Conservation (phyloP, 2,329 filamentous ascomycete species). For the Erysiphe neolycopersici region DNA sequence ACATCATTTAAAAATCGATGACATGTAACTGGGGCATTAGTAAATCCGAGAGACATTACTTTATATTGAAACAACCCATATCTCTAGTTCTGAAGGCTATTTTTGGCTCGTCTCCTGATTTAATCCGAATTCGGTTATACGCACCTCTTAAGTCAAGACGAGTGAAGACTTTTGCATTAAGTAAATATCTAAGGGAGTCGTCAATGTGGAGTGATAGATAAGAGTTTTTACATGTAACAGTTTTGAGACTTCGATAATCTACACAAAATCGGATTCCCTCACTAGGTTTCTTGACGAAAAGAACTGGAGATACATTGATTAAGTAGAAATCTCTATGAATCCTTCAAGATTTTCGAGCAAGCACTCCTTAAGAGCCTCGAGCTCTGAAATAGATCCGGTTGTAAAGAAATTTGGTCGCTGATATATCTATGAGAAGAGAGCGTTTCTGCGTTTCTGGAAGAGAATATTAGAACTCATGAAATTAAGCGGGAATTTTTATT, state of each 20-base stretch:
- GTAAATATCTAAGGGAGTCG: not conserved
- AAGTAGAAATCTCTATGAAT: conserved; percentile 1
- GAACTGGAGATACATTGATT: not conserved
- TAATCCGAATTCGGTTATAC: conserved; percentile 1
- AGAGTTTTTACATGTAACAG: not conserved
- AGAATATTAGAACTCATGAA: not conserved
- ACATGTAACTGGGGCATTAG: not conserved
- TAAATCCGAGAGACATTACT: not conserved
- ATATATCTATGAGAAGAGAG: not conserved
- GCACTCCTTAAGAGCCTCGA: not conserved
- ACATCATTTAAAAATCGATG: not conserved
- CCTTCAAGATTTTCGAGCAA: conserved; percentile 1
- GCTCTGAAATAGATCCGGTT: not conserved
- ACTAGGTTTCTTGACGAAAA: not conserved
- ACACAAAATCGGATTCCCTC: not conserved
- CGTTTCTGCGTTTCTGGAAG: not conserved
- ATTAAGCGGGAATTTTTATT: not conserved
- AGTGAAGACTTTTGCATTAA: not conserved
- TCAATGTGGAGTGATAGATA: not conserved
- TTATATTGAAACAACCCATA: conserved; percentile 1
- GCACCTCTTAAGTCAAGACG: not conserved
- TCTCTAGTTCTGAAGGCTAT: not conserved
- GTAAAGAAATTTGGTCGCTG: not conserved
- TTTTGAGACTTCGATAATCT: not conserved
- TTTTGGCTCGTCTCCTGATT: not conserved